These are phyloP conservation scores for Colletotrichum sidae DNA, from an alignment of 2,329 filamentous ascomycete species.

Conservation along the genomic window DNA sequence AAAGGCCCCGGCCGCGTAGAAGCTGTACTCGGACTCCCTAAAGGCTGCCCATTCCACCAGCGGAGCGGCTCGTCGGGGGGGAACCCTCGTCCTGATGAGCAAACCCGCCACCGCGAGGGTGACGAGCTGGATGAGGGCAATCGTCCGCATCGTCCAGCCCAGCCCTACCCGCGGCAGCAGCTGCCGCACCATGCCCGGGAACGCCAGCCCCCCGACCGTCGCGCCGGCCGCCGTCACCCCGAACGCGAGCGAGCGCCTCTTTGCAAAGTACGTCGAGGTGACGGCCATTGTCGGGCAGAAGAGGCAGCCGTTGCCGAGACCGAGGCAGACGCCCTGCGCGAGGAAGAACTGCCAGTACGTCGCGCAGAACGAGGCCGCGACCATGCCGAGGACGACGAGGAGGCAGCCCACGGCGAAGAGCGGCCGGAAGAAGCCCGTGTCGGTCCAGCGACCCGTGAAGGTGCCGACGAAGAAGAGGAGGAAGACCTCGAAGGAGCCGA, in stretches of 20 bases:
- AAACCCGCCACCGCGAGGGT: constrained; percentile 52
- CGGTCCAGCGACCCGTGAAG: constrained; percentile 63
- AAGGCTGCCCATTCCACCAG: constrained; percentile 60
- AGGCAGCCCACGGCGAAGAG: constrained; percentile 53
- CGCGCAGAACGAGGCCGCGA: constrained; percentile 56
- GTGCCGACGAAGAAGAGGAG: constrained; percentile 66
- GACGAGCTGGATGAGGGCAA: constrained; percentile 69
- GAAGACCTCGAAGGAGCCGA: constrained; percentile 66
- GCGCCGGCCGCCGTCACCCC: constrained; percentile 72
- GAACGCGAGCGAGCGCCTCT: constrained; percentile 67
- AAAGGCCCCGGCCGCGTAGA: constrained; percentile 51
- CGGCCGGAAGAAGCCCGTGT: constrained; percentile 63
- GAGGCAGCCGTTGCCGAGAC: constrained; percentile 70
- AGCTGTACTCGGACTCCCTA: constrained; percentile 56
- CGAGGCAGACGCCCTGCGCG: constrained; percentile 65
- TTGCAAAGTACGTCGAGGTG: constrained; percentile 74
- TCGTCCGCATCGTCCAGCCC: constrained; percentile 66
- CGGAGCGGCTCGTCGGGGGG: constrained; percentile 52
- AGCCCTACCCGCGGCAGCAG: constrained; percentile 69
- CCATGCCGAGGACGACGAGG: constrained; percentile 59
- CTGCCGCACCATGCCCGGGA: constrained; percentile 67
- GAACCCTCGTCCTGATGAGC: constrained; percentile 55
- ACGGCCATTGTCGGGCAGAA: constrained; percentile 75
- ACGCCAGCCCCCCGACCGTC: constrained; percentile 66
- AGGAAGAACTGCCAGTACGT: constrained; percentile 68